Evolutionary conservation across 441 rosid species (phyloP).

Genomic region (Hura crepitans): DNA sequence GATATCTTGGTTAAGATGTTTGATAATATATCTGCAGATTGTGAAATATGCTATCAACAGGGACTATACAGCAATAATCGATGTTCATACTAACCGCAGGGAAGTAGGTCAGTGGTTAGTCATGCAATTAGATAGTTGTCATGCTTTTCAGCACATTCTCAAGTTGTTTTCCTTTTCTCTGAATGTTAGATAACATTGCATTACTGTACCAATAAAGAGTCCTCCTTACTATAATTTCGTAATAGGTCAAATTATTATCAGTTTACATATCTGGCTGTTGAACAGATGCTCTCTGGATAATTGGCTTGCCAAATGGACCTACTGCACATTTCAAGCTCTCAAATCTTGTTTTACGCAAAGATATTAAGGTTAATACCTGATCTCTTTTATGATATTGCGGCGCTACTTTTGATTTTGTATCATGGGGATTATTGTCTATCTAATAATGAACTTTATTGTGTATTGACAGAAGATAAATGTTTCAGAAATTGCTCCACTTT

Average conservation of each 20-base stretch:
- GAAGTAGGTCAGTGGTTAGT: conserved; percentile 63
- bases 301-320: conserved; percentile 82
- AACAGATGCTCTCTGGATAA: conserved; percentile 70
- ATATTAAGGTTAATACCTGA: conserved; percentile 60
- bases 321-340: conserved; percentile 93
- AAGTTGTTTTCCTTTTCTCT: not conserved
- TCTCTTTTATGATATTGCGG: not conserved
- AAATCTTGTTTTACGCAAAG: conserved; percentile 68
- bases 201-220: not conserved
- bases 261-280: conserved; percentile 14
- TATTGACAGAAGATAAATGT: not conserved
- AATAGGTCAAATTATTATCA: conserved; percentile 10
- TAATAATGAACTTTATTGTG: not conserved
- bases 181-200: not conserved
- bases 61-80: conserved; percentile 73
- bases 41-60: conserved; percentile 71
- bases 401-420: not conserved
- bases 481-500: not conserved
- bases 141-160: not conserved
- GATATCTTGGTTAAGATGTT: conserved; percentile 9
- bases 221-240: not conserved
- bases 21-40: conserved; percentile 38
- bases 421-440: not conserved
- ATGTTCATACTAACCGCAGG: conserved; percentile 79
- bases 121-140: conserved; percentile 1